These are phyloP conservation scores for Zarea fungicola DNA, from an alignment of 2,329 filamentous ascomycete genomes.

Conservation along the genomic window DNA sequence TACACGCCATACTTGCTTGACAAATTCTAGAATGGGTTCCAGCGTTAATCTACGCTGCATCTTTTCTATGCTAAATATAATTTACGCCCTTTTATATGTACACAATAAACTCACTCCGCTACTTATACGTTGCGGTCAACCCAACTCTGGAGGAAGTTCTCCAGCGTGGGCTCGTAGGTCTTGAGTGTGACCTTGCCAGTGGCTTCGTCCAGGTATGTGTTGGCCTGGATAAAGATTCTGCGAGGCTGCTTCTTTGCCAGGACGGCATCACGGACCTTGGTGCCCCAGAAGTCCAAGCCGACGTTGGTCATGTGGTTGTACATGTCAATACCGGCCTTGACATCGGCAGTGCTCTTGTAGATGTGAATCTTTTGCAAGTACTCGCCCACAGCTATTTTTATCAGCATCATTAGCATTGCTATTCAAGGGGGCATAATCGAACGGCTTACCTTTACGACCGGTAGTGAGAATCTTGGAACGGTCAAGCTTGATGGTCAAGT, in stretches of 20 bases:
- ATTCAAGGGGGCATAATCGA: background rate
- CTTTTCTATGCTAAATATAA: background rate
- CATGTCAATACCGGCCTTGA: constrained; percentile 69
- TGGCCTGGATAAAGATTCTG: constrained; percentile 92
- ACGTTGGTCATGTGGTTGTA: constrained; percentile 83
- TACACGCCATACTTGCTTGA: no score
- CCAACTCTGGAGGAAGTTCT: constrained; percentile 82
- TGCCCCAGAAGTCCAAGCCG: constrained; percentile 75
- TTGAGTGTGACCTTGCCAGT: constrained; percentile 68
- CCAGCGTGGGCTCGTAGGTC: constrained; percentile 77
- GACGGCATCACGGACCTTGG: constrained; percentile 70
- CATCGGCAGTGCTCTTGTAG: constrained; percentile 86
- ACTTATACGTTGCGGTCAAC: constrained; percentile 53
- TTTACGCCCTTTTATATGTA: constrained; percentile 1
- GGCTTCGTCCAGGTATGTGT: constrained; percentile 66
- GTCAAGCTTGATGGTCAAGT: constrained; percentile 77
- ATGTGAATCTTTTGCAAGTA: constrained; percentile 90
- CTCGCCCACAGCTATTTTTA: constrained; percentile 66
- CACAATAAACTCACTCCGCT: background rate
- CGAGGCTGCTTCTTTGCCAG: constrained; percentile 73
- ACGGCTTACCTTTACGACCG: constrained; percentile 59
- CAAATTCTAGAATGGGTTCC: no score
- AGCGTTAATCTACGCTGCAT: no score
- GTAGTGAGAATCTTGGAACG: constrained; percentile 79
- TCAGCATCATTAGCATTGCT: constrained; percentile 19